phyloP scores from a whole-genome alignment of 2,329 filamentous ascomycete species.

The Penicillium sp. region DNA sequence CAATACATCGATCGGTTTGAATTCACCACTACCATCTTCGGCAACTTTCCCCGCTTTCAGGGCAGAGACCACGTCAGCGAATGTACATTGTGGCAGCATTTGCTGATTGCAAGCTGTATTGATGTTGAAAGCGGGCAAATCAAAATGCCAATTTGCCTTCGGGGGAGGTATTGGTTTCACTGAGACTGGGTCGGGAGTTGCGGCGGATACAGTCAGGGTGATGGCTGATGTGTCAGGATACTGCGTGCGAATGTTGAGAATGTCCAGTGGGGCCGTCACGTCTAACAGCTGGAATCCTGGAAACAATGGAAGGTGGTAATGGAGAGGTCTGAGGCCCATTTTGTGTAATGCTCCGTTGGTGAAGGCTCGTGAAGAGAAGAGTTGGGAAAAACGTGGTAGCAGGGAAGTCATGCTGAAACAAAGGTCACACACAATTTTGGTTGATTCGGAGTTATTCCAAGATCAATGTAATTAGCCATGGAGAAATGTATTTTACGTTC shows the following conservation, averaged over 20 bases:
- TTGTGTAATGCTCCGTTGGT: background rate
- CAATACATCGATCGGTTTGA: conserved; percentile 7
- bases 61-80: conserved; percentile 1
- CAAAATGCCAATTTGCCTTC: conserved; percentile 2
- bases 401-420: background rate
- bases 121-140: background rate
- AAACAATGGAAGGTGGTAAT: conserved; percentile 10
- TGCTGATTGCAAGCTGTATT: conserved; percentile 7
- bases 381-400: background rate
- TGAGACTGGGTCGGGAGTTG: conserved; percentile 5
- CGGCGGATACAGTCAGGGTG: conserved; percentile 7
- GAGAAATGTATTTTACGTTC: background rate
- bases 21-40: background rate
- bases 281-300: conserved; percentile 8
- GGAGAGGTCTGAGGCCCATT: conserved; percentile 3
- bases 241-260: conserved; percentile 7
- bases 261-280: conserved; percentile 5
- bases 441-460: background rate
- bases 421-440: background rate
- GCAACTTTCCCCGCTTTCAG: conserved; percentile 2
- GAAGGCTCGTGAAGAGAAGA: background rate
- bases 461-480: background rate
- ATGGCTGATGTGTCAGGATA: conserved; percentile 3
- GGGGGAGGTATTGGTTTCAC: conserved; percentile 7
- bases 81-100: conserved; percentile 6